A percentile compares a stretch with the other conserved stretches of the same genome.
phyloP scores from a whole-genome alignment of 164 flowering plant genomes.

The Kalanchoe fedtschenkoi region DNA sequence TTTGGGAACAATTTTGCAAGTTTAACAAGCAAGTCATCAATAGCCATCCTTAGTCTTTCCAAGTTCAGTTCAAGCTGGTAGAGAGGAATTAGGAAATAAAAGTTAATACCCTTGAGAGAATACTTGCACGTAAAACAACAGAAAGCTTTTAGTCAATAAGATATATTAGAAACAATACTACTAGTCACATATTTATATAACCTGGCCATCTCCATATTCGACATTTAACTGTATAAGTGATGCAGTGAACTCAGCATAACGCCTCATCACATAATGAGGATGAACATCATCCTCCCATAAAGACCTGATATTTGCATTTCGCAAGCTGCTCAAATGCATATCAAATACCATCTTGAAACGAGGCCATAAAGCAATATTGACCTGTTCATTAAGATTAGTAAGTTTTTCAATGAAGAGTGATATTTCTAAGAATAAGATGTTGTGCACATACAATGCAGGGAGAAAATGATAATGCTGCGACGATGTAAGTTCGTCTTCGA shows the following conservation, averaged over 20 bases:
- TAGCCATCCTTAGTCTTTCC: conserved; percentile 89
- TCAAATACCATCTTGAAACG: conserved; percentile 98
- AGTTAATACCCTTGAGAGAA: neutral
- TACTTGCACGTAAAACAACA: neutral
- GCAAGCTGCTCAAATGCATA: conserved; percentile 85
- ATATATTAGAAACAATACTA: neutral
- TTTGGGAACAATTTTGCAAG: conserved; percentile 62
- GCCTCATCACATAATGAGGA: conserved; percentile 97
- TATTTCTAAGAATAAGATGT: neutral
- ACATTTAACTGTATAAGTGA: conserved; percentile 88
- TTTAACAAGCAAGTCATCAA: conserved; percentile 84
- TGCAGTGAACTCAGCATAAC: conserved; percentile 97
- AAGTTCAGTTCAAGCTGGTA: conserved; percentile 83
- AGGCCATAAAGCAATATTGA: conserved; percentile 91
- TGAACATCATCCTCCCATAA: conserved; percentile 99
- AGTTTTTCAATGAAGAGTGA: neutral
- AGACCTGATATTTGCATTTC: conserved; percentile 73
- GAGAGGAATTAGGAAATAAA: neutral
- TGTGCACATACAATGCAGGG: neutral
- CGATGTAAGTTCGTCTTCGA: neutral
- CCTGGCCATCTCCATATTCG: conserved; percentile 98
- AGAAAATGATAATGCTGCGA: neutral
- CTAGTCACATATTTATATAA: conserved; percentile 10
- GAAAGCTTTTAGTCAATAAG: neutral
- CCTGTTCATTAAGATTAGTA: conserved; percentile 34